A percentile compares a stretch with the other conserved stretches of the same genome.
Conservation (phyloP, 805 yeast species). For the Pichia eremophila region DNA sequence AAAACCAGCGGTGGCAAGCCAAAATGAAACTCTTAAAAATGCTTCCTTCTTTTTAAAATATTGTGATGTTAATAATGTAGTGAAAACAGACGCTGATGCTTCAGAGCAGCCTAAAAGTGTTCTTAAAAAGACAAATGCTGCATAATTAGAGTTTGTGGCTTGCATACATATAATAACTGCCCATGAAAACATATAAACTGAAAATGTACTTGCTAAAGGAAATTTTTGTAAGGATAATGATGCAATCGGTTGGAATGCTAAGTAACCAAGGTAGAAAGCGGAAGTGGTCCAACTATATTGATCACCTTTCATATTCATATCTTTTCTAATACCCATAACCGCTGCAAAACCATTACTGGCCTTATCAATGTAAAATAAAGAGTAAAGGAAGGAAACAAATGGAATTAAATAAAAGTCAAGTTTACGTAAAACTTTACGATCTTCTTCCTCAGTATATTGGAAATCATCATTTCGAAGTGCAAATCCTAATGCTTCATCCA, state of each 20-base stretch:
- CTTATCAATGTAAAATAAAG: conserved; percentile 30
- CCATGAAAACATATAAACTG: conserved; percentile 35
- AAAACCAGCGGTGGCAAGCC: conserved; percentile 27
- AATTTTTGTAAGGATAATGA: conserved; percentile 29
- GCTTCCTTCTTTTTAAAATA: conserved; percentile 21
- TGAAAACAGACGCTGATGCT: conserved; percentile 21
- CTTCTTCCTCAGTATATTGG: conserved; percentile 14
- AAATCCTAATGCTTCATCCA: conserved; percentile 2
- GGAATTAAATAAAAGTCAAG: conserved; percentile 28
- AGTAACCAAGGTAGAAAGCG: conserved; percentile 32
- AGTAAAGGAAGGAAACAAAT: conserved; percentile 18
- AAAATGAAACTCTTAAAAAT: conserved; percentile 15
- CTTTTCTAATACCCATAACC: conserved; percentile 33
- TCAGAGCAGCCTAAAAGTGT: conserved; percentile 38
- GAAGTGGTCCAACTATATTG: conserved; percentile 38
- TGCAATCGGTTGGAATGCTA: conserved; percentile 37
- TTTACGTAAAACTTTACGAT: conserved; percentile 15
- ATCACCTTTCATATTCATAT: conserved; percentile 31
- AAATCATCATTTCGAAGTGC: neutral
- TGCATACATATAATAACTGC: conserved; percentile 28
- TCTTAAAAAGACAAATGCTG: conserved; percentile 36
- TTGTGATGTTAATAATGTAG: conserved; percentile 23
- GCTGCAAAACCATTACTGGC: conserved; percentile 34
- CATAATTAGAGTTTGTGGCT: conserved; percentile 27
- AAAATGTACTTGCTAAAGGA: conserved; percentile 28